Percentiles rank a stretch among this genome's conserved stretches.
phyloP scores from a whole-genome alignment of 106 monocot species.

The Xerophyta viscosa region DNA sequence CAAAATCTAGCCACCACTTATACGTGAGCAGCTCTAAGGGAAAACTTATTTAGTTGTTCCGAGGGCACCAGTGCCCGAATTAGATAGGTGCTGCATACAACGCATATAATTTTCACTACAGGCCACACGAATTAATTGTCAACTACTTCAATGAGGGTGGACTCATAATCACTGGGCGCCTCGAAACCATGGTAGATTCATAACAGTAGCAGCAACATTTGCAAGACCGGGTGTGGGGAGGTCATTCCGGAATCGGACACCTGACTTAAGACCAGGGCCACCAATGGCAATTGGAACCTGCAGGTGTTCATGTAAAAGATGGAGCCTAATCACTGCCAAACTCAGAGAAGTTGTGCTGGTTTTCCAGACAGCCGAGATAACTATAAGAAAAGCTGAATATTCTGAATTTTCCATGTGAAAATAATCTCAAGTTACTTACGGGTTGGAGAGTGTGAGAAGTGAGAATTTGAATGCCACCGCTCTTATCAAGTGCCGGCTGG shows the following conservation, averaged over 20 bases:
- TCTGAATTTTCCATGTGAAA: neutral
- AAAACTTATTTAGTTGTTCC: neutral
- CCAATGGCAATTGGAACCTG: conserved; percentile 98
- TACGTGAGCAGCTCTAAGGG: neutral
- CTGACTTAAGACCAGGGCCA: conserved; percentile 67
- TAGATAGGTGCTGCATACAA: no score
- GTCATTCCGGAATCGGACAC: conserved; percentile 68
- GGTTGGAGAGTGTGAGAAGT: conserved; percentile 77
- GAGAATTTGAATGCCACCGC: conserved; percentile 49
- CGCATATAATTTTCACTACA: neutral
- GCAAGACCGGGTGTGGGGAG: conserved; percentile 68
- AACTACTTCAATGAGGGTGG: conserved; percentile 88
- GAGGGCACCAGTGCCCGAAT: no score
- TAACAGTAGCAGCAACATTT: conserved; percentile 91
- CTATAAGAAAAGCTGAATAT: neutral
- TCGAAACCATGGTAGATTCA: conserved; percentile 91
- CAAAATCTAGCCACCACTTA: no score
- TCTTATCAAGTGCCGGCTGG: conserved; percentile 6
- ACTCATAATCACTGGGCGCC: conserved; percentile 81
- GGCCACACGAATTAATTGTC: conserved; percentile 33
- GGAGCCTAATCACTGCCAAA: neutral
- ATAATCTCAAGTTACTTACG: conserved; percentile 18
- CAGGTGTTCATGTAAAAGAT: conserved; percentile 4
- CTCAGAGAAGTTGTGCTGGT: no score
- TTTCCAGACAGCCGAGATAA: neutral